Evolutionary conservation across 2,329 filamentous ascomycete species (phyloP).

Genomic region (Knufia fluminis): DNA sequence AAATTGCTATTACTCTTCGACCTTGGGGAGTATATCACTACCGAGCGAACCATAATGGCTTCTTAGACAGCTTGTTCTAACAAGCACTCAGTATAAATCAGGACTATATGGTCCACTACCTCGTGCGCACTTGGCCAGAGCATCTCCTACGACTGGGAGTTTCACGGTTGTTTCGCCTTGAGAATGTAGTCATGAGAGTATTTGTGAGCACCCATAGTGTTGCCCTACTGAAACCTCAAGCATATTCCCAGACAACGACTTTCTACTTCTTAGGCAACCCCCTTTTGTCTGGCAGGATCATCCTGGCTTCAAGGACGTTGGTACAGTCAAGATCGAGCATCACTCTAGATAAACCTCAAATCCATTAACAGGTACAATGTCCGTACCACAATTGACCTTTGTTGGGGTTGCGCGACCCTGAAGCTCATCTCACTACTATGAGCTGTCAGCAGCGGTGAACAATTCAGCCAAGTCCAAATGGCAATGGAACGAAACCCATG

Average conservation of each 20-base stretch:
- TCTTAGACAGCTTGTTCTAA: too few relatives aligned
- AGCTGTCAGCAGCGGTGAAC: background rate
- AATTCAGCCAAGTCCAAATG: background rate
- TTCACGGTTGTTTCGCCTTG: slow-evolving; percentile 3
- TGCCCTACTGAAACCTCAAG: too few relatives aligned
- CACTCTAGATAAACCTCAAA: too few relatives aligned
- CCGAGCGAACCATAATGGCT: too few relatives aligned
- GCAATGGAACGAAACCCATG: background rate
- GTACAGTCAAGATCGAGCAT: too few relatives aligned
- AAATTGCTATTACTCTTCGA: too few relatives aligned
- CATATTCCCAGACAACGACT: too few relatives aligned
- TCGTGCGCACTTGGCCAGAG: too few relatives aligned
- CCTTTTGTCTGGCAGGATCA: background rate
- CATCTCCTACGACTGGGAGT: background rate
- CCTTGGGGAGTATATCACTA: too few relatives aligned
- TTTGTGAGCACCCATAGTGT: background rate
- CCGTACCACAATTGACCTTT: background rate
- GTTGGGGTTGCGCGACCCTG: slow-evolving; percentile 4
- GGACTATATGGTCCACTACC: too few relatives aligned
- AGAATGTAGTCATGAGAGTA: background rate
- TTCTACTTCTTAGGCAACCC: background rate
- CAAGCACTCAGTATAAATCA: too few relatives aligned
- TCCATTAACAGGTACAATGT: too few relatives aligned
- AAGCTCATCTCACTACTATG: slow-evolving; percentile 5
- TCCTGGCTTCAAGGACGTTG: background rate